Percentiles rank a stretch among this genome's conserved stretches.
These are phyloP conservation scores for Pseudisothecium myosuroides DNA, from an alignment of 225 moss, liverwort and hornwort species.

Conservation along the genomic window DNA sequence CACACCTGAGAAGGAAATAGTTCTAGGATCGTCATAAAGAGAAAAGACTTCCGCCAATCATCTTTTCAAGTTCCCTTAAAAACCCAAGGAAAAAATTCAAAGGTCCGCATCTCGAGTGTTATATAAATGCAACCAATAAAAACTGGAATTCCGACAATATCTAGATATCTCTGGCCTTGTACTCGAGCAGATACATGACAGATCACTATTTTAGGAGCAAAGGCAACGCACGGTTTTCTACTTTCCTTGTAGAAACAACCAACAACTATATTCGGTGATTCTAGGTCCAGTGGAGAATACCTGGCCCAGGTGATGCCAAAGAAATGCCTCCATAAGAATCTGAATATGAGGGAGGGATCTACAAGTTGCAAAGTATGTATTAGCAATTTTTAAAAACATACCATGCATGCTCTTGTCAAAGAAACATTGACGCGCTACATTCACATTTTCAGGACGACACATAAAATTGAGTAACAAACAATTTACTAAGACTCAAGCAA, in stretches of 20 bases:
- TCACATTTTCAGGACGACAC: neutral
- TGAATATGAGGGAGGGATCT: constrained; percentile 34
- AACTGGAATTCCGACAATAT: neutral
- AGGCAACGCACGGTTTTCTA: neutral
- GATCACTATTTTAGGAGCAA: neutral
- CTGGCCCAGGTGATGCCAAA: constrained; percentile 41
- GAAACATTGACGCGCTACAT: neutral
- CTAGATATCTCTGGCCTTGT: neutral
- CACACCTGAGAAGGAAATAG: constrained; percentile 15
- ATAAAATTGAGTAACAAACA: neutral
- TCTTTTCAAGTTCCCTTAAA: neutral
- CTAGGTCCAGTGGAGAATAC: constrained; percentile 2
- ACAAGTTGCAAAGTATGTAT: constrained; percentile 2
- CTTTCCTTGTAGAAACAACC: neutral
- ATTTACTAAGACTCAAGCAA: neutral
- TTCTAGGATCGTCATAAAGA: neutral
- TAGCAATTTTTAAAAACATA: neutral
- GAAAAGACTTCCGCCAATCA: neutral
- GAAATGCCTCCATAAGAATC: constrained; percentile 27
- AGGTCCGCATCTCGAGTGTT: neutral
- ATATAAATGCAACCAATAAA: neutral
- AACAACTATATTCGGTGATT: neutral
- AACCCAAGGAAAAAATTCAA: neutral
- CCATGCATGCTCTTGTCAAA: neutral
- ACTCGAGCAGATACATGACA: neutral